Evolutionary conservation across 352 stramenopile species (phyloP), one percentile per base, ranked within the genome.

Genomic region (Globisporangium barbulae): DNA sequence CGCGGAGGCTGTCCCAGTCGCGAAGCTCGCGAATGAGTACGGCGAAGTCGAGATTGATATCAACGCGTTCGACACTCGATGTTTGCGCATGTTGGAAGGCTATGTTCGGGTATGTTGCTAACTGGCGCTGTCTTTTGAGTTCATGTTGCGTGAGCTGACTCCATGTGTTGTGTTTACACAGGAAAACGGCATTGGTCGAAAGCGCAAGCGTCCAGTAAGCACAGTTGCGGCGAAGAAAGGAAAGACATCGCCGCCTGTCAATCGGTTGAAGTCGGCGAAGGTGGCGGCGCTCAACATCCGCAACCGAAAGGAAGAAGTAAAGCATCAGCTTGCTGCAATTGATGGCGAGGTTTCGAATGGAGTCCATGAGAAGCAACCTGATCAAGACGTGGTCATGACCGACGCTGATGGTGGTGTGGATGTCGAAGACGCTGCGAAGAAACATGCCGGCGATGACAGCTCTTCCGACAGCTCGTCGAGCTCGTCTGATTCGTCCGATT

Each of bases 31-130:
- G 10, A 91, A 94, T 56, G 85, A 92, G 62, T 85, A 90, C 53
- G 81, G 91, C 53, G 88, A 94, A 83, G 81, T 96, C 60, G 88
- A 96, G 73, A 85, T 96, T 75, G 88, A 96, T 54, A 91, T 96
- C 70, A 94, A 94, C 63, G 83, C 85, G 59, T 94, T 96, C 65
- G 85, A 94, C 59, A 94, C 88, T 2, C 70, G 86, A 33, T 94
- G 85, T 70, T 74, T 96, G 63, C 77, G 88, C 45, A 94, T 94
- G 85, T 81, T 96, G 49, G 85, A 96, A 84, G 86, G 86, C 71
- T 96, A 94, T 66, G 83, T 96, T 72, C 76, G 83, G 71, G 88
- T 96, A 83, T 70, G 83, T 80, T 71, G 63, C 19, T 61, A n/a
- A 58, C n/a, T 63, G 58, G 22, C 53, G 19, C 9, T 57, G 35